phyloP scores from a whole-genome alignment of 1,284 basidiomycete species.

The Entoloma clypeatum region DNA sequence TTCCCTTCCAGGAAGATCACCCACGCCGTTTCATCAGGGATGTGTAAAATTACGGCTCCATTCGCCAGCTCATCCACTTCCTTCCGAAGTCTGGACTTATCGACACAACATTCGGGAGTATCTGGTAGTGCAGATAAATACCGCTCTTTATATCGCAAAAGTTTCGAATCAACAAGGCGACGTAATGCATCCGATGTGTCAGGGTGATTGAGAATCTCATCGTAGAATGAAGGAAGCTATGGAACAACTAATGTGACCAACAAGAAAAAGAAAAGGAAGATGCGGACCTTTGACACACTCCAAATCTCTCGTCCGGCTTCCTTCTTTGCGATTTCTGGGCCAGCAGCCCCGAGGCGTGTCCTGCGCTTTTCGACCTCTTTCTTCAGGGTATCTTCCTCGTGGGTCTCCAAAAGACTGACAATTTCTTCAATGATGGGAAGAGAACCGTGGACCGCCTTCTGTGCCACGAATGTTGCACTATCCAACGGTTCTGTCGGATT shows the following conservation, averaged over 20 bases:
- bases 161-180: constrained; percentile 64
- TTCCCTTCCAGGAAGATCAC: constrained; percentile 72
- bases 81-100: constrained; percentile 50
- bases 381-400: constrained; percentile 54
- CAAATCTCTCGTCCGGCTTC: constrained; percentile 66
- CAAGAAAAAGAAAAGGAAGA: constrained; percentile 1
- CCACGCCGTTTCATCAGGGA: constrained; percentile 83
- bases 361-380: constrained; percentile 75
- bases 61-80: constrained; percentile 68
- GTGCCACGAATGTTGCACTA: constrained; percentile 51
- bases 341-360: constrained; percentile 66
- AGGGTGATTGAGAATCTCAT: constrained; percentile 75
- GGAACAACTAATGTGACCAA: constrained; percentile 6
- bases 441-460: constrained; percentile 67
- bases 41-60: constrained; percentile 69
- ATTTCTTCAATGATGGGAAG: constrained; percentile 70
- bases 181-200: constrained; percentile 71
- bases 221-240: constrained; percentile 68
- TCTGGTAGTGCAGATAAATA: constrained; percentile 53
- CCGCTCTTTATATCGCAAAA: constrained; percentile 59
- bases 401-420: constrained; percentile 50
- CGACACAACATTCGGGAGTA: constrained; percentile 36
- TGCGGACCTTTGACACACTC: constrained; percentile 51
- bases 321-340: constrained; percentile 64
- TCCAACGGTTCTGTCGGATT: constrained; percentile 73